Conservation (phyloP, 202 grass and related monocot genomes). For the Cymbopogon flexuosus region DNA sequence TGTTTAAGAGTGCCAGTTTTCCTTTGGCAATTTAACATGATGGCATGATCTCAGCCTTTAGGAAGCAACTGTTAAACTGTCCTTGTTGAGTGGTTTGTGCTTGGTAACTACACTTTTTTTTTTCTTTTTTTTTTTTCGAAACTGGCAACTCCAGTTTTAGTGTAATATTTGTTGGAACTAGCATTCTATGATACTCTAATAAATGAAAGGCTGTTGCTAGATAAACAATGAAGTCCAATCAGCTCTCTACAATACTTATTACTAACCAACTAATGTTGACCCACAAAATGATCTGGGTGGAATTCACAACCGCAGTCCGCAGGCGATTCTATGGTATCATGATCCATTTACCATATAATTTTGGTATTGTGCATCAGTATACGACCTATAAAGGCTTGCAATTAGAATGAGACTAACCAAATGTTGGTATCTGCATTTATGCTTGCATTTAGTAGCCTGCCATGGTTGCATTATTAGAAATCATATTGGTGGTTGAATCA, state of each 20-base stretch:
- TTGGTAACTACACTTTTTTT: not conserved
- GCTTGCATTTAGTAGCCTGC: too few relatives aligned
- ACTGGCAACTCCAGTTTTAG: not conserved
- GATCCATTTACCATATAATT: too few relatives aligned
- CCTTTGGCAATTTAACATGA: not conserved
- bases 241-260: constrained; percentile 22
- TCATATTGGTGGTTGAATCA: too few relatives aligned
- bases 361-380: too few relatives aligned
- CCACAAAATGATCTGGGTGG: constrained; percentile 12
- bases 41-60: not conserved
- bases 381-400: too few relatives aligned
- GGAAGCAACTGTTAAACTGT: not conserved
- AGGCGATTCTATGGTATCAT: too few relatives aligned
- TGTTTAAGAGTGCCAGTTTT: not conserved
- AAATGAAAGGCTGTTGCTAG: constrained; percentile 21
- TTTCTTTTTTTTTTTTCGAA: too few relatives aligned
- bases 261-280: constrained; percentile 21
- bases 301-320: too few relatives aligned
- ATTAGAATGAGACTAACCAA: too few relatives aligned
- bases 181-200: not conserved
- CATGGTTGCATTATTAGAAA: too few relatives aligned
- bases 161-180: constrained; percentile 30
- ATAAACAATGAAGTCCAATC: constrained; percentile 34
- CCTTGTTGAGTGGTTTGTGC: not conserved
- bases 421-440: too few relatives aligned